Evolutionary conservation across 2,329 filamentous ascomycete species (phyloP).

Genomic region (Berkeleyomyces basicola): DNA sequence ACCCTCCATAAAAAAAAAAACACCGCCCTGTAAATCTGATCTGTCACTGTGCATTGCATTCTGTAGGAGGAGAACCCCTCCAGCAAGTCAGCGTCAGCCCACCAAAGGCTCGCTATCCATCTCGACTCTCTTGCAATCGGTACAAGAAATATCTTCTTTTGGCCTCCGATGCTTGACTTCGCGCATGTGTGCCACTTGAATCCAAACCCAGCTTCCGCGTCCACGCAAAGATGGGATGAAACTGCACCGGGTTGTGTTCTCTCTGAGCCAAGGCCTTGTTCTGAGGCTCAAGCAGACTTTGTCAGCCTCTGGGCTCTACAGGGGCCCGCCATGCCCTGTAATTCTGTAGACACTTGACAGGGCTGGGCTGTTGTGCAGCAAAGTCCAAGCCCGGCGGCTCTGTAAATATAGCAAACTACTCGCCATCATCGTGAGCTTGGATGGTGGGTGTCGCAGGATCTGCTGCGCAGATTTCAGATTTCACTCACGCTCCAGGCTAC

Average conservation of each 20-base stretch:
- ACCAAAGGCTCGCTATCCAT: neutral
- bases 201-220: neutral
- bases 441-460: no score
- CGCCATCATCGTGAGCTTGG: no score
- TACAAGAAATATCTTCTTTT: neutral
- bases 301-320: neutral
- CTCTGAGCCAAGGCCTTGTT: neutral
- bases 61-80: neutral
- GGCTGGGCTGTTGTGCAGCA: neutral
- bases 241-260: neutral
- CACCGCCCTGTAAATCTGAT: no score
- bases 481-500: no score
- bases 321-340: neutral
- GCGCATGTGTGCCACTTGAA: neutral
- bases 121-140: no score
- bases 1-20: no score
- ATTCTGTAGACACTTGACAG: no score
- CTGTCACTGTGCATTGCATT: no score
- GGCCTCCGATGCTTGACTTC: neutral
- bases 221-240: neutral
- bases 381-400: neutral
- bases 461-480: no score
- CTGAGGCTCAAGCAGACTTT: neutral
- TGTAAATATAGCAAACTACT: neutral
- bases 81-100: conserved; percentile 12